These are phyloP conservation scores for Pisolithus orientalis DNA, from an alignment of 768 basidiomycete species.

Conservation along the genomic window DNA sequence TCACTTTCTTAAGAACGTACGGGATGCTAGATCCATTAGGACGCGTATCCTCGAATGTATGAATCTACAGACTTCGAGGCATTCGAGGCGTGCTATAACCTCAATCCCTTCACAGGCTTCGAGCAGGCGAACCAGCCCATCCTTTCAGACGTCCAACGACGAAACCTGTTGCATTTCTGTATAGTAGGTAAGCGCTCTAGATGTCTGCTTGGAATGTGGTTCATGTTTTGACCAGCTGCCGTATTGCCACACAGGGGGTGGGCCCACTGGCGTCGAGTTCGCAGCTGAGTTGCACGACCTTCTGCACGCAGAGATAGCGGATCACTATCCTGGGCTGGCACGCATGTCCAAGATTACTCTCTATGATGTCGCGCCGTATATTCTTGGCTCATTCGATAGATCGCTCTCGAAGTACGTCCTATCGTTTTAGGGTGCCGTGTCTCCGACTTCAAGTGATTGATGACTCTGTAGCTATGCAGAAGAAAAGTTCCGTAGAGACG, in stretches of 20 bases:
- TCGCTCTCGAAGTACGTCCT: slow-evolving; percentile 49
- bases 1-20: slow-evolving; percentile 76
- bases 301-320: slow-evolving; percentile 55
- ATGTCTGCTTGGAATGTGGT: neutral
- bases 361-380: slow-evolving; percentile 76
- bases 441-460: neutral
- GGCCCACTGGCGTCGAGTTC: slow-evolving; percentile 79
- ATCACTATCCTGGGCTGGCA: slow-evolving; percentile 58
- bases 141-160: slow-evolving; percentile 65
- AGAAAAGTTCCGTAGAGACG: slow-evolving; percentile 66
- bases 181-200: slow-evolving; percentile 59
- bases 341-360: slow-evolving; percentile 65
- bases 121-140: slow-evolving; percentile 83
- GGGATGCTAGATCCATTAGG: slow-evolving; percentile 67
- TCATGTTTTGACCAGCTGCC: slow-evolving; percentile 4
- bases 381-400: slow-evolving; percentile 70
- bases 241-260: slow-evolving; percentile 44
- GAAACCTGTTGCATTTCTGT: slow-evolving; percentile 77
- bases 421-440: neutral
- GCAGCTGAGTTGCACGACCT: slow-evolving; percentile 79
- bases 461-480: slow-evolving; percentile 49
- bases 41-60: slow-evolving; percentile 68
- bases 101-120: slow-evolving; percentile 43
- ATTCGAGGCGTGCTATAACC: neutral
- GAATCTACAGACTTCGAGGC: slow-evolving; percentile 7